Base-by-base conservation (phyloP, 1,284 basidiomycete genomes). In the Pyrrhoderma lamaoense region DNA sequence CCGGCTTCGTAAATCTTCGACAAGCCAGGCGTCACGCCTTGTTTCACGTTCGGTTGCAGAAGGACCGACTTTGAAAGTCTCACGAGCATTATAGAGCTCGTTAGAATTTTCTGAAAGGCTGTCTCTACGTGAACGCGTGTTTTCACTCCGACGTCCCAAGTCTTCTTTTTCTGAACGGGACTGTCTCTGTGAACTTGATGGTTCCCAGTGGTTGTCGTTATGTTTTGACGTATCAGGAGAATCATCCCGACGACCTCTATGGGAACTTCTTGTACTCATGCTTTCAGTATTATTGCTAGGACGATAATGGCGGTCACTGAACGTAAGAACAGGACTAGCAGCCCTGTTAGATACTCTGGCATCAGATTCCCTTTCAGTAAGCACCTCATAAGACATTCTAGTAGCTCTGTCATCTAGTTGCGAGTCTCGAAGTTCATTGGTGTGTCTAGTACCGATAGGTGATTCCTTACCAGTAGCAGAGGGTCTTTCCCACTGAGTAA, bases 401-500 rank as follows among this genome's bases (percentile, higher is more conserved):
- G n/a, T 44, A 18, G 40, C 23, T 42, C 49, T 38, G 44, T 25
- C 44, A 21, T 40, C 44, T 40, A 31, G 11, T 21, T 25, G 49
- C n/a, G 34, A 39, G 14, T 45, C 37, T 37, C 14, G 22, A 22
- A 13, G n/a, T 13, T 23, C 42, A 34, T 23, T 18, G 44, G 16
- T 51, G 27, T 47, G 16, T 40, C 36, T 45, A 31, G 49, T 22
- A 38, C 16, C 51, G 19, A 27, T 23, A 19, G 49, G 35, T n/a
- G 39, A 39, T 19, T 38, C 39, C 49, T 55, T 55, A 51, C 53
- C 53, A 51, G 19, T 38, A 13, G 23, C 16, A 14, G 31, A 22
- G 60, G 82, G 82, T 52, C 70, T 70, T 47, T 64, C 69, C 83
- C 84, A 85, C 2, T 77, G 80, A 21, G 77, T 77, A 63, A 77